Conservation (phyloP, 1,139 yeast genomes). For the Meyerozyma athensensis region DNA sequence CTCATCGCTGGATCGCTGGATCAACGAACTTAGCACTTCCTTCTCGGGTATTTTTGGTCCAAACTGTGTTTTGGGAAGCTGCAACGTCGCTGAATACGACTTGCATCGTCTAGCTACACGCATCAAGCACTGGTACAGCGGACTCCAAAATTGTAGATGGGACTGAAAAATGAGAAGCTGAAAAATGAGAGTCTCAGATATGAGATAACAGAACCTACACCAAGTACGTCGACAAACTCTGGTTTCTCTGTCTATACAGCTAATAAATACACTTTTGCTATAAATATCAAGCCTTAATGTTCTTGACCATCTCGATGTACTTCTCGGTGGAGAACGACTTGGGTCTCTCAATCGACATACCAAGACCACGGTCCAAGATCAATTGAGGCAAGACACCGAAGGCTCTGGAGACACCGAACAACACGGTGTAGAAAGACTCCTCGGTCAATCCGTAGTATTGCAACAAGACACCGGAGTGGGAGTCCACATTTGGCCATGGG, state of each 20-base stretch:
- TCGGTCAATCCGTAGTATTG: conserved; percentile 96
- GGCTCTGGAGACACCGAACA: conserved; percentile 97
- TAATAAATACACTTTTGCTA: conserved; percentile 3
- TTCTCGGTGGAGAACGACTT: conserved; percentile 83
- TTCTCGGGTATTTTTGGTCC: conserved; percentile 39
- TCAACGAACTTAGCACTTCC: conserved; percentile 20
- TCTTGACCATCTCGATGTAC: conserved; percentile 58
- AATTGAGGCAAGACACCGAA: conserved; percentile 96
- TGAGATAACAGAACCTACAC: too few species aligned
- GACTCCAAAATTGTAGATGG: background rate
- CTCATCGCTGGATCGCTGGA: conserved; percentile 23
- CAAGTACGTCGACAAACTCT: too few species aligned
- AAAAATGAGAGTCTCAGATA: background rate
- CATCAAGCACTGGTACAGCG: background rate
- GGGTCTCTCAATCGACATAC: conserved; percentile 96
- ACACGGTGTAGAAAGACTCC: conserved; percentile 94
- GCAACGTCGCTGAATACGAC: conserved; percentile 31
- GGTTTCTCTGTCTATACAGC: conserved; percentile 2
- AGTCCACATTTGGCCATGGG: conserved; percentile 99
- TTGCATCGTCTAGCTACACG: background rate
- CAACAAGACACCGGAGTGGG: conserved; percentile 94
- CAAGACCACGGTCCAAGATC: conserved; percentile 93
- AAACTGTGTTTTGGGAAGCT: conserved; percentile 37
- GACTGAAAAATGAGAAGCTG: background rate
- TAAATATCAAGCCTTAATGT: conserved; percentile 27